A percentile compares a stretch with the other conserved stretches of the same genome.
Evolutionary conservation across 306 rosid genomes (phyloP).

Genomic region (Cicer arietinum): DNA sequence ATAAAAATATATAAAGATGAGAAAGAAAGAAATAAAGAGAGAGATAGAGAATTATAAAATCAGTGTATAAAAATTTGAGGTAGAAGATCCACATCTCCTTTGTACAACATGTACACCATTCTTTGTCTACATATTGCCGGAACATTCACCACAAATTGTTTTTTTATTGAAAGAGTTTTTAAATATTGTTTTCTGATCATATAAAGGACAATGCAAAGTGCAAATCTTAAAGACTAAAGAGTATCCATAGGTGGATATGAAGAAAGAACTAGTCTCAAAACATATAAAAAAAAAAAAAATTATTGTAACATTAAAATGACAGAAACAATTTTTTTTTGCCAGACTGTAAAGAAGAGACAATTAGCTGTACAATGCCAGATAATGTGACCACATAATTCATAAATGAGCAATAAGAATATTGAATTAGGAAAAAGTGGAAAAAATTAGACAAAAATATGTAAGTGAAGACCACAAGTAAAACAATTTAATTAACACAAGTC

Average conservation of each 20-base stretch:
- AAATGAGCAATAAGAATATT: neutral
- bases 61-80: no score
- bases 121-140: no score
- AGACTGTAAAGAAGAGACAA: conserved; percentile 57
- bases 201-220: neutral
- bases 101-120: no score
- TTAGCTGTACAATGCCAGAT: conserved; percentile 48
- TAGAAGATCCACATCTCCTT: no score
- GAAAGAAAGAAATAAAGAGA: no score
- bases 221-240: no score
- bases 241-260: conserved; percentile 32
- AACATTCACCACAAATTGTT: no score
- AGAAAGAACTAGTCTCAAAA: conserved; percentile 34
- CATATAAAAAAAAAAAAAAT: neutral
- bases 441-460: neutral
- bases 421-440: neutral
- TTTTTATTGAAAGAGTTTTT: no score
- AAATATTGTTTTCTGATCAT: no score
- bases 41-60: no score
- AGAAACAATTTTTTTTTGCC: conserved; percentile 38
- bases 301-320: neutral
- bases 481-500: conserved; percentile 44
- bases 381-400: conserved; percentile 26
- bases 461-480: conserved; percentile 30
- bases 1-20: no score